A percentile compares a stretch with the other conserved stretches of the same genome.
Conservation (phyloP, 495 filamentous ascomycete genomes). For the Aspergillus steynii region DNA sequence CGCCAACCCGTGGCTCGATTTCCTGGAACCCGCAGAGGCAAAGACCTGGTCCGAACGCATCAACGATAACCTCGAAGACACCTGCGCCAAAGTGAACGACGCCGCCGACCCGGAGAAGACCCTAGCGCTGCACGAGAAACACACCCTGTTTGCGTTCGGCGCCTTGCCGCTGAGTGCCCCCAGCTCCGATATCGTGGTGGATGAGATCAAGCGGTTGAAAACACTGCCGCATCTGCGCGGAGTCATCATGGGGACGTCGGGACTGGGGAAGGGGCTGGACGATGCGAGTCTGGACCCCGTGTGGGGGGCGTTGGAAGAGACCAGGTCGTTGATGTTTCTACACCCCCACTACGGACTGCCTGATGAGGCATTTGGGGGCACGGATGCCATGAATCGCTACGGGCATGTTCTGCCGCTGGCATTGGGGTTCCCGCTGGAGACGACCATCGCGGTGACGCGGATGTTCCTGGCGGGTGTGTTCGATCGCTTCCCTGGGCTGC, state of each 20-base stretch:
- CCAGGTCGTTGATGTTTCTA: constrained; percentile 69
- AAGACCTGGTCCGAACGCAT: constrained; percentile 60
- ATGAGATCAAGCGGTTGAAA: constrained; percentile 62
- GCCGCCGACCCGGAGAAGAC: constrained; percentile 35
- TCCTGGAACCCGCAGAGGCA: constrained; percentile 64
- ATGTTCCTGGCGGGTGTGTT: constrained; percentile 87
- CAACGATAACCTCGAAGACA: constrained; percentile 73
- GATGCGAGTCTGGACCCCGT: constrained; percentile 71
- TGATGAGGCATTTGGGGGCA: constrained; percentile 69
- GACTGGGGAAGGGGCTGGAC: constrained; percentile 79
- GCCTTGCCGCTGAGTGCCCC: constrained; percentile 76
- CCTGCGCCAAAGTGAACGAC: constrained; percentile 59
- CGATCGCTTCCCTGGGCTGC: constrained; percentile 69
- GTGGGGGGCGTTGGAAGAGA: constrained; percentile 65
- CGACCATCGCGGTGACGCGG: constrained; percentile 83
- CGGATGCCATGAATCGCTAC: constrained; percentile 57
- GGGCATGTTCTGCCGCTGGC: constrained; percentile 88
- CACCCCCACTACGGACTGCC: constrained; percentile 95
- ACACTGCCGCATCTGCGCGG: constrained; percentile 70
- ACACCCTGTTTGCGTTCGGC: constrained; percentile 74
- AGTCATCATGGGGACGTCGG: constrained; percentile 84
- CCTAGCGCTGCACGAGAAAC: constrained; percentile 22
- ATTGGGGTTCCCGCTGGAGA: constrained; percentile 90
- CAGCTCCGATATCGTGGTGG: constrained; percentile 53
- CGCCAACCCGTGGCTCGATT: constrained; percentile 96